phyloP scores from a whole-genome alignment of 2,329 filamentous ascomycete species.

The Hymenoscyphus infarciens region DNA sequence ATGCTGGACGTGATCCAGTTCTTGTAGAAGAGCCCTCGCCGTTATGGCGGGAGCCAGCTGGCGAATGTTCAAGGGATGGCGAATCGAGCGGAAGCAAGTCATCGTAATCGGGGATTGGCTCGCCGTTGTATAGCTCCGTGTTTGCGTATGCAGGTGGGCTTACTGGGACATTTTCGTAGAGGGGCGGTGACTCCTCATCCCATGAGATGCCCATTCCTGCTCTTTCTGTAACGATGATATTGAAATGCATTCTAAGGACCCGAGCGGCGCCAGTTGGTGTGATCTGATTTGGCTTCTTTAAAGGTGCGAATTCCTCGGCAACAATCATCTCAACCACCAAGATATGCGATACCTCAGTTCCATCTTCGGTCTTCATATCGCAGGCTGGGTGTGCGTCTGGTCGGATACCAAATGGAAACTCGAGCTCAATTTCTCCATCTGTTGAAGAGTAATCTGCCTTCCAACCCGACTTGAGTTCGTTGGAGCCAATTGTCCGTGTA shows the following conservation, averaged over 20 bases:
- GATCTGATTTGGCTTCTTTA: slow-evolving; percentile 62
- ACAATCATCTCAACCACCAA: slow-evolving; percentile 92
- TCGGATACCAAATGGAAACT: slow-evolving; percentile 65
- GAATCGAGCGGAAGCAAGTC: slow-evolving; percentile 26
- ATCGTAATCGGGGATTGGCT: slow-evolving; percentile 33
- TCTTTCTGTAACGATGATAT: slow-evolving; percentile 82
- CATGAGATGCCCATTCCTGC: slow-evolving; percentile 89
- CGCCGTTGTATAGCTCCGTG: slow-evolving; percentile 24
- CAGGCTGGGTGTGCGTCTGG: slow-evolving; percentile 63
- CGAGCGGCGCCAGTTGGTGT: slow-evolving; percentile 87
- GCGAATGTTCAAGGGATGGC: background rate
- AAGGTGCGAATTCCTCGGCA: slow-evolving; percentile 79
- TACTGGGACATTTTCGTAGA: slow-evolving; percentile 89
- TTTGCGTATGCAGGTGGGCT: slow-evolving; percentile 69
- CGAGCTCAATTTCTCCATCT: slow-evolving; percentile 74
- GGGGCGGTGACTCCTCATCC: slow-evolving; percentile 92
- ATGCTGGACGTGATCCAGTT: background rate
- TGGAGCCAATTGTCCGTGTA: slow-evolving; percentile 71
- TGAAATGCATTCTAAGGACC: slow-evolving; percentile 90
- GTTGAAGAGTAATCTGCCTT: slow-evolving; percentile 66
- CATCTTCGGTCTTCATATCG: slow-evolving; percentile 70
- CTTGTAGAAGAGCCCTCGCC: background rate
- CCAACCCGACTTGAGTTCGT: slow-evolving; percentile 84
- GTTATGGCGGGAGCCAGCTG: background rate
- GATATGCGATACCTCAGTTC: slow-evolving; percentile 76